These are phyloP conservation scores for Cotoneaster glaucophyllus DNA, from an alignment of 306 rosid genomes.

Conservation along the genomic window DNA sequence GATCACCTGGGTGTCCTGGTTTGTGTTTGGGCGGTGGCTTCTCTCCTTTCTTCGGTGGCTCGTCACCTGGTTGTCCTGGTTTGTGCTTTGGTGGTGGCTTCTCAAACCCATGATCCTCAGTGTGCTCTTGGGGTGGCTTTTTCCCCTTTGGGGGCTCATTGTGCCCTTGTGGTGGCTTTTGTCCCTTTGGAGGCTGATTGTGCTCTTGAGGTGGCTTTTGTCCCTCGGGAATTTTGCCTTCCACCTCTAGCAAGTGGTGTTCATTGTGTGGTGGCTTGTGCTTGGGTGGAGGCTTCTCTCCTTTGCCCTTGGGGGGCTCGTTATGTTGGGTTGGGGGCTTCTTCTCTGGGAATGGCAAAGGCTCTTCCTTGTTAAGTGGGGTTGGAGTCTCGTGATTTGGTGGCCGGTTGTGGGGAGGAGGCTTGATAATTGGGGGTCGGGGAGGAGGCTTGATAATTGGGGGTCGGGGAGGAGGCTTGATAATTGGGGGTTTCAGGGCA, in stretches of 20 bases:
- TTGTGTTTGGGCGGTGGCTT: not conserved
- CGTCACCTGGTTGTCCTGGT: not conserved
- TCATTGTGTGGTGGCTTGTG: not conserved
- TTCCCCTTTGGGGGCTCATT: not conserved
- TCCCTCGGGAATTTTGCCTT: not conserved
- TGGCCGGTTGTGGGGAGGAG: not conserved
- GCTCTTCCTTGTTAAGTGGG: not conserved
- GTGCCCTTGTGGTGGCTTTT: conserved; percentile 4
- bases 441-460: too few relatives aligned
- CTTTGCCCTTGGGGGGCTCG: not conserved
- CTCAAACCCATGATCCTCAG: not conserved
- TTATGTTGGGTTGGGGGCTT: not conserved
- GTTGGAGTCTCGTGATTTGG: conserved; percentile 14
- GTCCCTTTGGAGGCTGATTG: not conserved
- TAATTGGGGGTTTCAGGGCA: not conserved
- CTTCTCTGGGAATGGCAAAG: not conserved
- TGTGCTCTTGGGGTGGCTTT: conserved; percentile 6
- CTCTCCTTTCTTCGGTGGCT: not conserved
- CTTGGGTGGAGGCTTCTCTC: not conserved
- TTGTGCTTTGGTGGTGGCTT: not conserved
- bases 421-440: too few relatives aligned
- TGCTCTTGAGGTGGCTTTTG: conserved; percentile 4
- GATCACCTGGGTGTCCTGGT: not conserved
- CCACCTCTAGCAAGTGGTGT: not conserved
- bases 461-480: too few relatives aligned